These are phyloP conservation scores for Sugiyamaella novakii DNA, from an alignment of 1,139 yeast species.

Conservation along the genomic window DNA sequence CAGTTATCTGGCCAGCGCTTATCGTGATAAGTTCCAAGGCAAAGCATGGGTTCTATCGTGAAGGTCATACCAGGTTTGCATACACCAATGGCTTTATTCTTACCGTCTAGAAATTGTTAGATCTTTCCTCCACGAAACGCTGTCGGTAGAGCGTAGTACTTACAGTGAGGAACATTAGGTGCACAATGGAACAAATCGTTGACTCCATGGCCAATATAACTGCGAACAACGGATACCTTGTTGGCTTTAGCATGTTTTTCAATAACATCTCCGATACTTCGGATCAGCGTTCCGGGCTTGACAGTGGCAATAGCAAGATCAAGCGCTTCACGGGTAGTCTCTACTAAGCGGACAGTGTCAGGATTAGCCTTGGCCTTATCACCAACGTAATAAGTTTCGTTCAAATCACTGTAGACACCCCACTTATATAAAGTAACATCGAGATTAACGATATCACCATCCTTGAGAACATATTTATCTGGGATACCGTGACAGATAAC, in stretches of 20 bases:
- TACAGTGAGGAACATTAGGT: conserved; percentile 90
- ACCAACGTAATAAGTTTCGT: conserved; percentile 96
- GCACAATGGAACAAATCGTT: conserved; percentile 86
- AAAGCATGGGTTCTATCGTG: conserved; percentile 98
- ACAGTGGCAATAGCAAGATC: conserved; percentile 80
- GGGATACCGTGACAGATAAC: conserved; percentile 98
- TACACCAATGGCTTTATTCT: conserved; percentile 89
- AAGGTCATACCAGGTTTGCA: conserved; percentile 97
- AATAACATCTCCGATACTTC: conserved; percentile 84
- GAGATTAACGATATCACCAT: conserved; percentile 92
- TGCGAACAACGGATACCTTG: conserved; percentile 81
- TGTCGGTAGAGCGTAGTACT: conserved; percentile 2
- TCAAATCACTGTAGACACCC: conserved; percentile 92
- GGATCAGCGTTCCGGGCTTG: conserved; percentile 89
- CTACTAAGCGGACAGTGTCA: conserved; percentile 83
- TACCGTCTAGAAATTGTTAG: conserved; percentile 48
- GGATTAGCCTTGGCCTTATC: conserved; percentile 76
- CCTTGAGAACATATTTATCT: conserved; percentile 78
- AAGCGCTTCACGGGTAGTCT: conserved; percentile 88
- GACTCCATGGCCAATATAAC: conserved; percentile 95
- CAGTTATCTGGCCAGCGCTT: conserved; percentile 96
- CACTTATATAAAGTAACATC: conserved; percentile 84
- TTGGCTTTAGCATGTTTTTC: conserved; percentile 83
- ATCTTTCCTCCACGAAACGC: background rate
- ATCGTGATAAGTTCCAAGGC: conserved; percentile 82